Evolutionary conservation across 176 grass and related monocot species (phyloP).

Genomic region (Oryza glumipatula): DNA sequence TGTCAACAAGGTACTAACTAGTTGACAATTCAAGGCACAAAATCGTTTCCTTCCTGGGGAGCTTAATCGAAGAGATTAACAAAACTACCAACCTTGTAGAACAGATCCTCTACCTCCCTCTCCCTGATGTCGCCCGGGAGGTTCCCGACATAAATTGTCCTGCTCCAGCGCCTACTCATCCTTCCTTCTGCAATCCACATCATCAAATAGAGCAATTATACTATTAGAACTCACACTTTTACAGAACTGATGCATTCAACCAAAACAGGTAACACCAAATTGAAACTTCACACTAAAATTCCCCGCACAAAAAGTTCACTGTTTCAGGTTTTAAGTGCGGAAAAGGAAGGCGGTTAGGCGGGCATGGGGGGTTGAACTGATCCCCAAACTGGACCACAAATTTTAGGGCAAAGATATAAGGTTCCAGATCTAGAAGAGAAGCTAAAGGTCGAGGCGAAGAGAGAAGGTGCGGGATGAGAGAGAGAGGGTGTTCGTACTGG

Average conservation of each 20-base stretch:
- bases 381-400: background rate
- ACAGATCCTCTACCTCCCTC: conserved; percentile 86
- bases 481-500: background rate
- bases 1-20: background rate
- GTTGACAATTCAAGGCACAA: background rate
- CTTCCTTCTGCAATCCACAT: conserved; percentile 39
- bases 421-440: background rate
- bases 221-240: background rate
- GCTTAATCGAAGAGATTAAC: background rate
- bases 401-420: background rate
- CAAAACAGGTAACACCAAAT: background rate
- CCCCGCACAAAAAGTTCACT: background rate
- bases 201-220: background rate
- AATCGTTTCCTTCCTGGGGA: background rate
- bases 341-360: background rate
- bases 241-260: background rate
- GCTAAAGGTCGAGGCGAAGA: background rate
- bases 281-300: background rate
- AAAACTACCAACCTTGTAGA: conserved; percentile 55
- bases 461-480: background rate
- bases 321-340: background rate
- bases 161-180: conserved; percentile 70
- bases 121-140: conserved; percentile 82
- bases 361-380: background rate
- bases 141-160: conserved; percentile 82